These are phyloP conservation scores for Suhomyces vadensis DNA, from an alignment of 805 yeast species.

Conservation along the genomic window DNA sequence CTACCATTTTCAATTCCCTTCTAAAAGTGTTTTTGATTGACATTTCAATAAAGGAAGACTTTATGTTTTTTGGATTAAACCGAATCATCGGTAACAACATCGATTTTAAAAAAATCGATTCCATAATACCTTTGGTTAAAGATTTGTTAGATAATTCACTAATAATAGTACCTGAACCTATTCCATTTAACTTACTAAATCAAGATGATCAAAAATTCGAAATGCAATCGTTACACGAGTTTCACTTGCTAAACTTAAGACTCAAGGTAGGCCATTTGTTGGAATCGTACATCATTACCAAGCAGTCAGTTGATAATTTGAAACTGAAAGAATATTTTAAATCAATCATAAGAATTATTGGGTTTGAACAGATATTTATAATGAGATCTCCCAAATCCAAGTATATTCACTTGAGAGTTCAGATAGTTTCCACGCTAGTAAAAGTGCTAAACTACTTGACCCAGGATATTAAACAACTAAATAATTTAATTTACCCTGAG, in stretches of 20 bases:
- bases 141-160: conserved; percentile 24
- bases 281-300: conserved; percentile 43
- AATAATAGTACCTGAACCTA: conserved; percentile 30
- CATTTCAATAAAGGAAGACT: conserved; percentile 38
- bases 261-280: conserved; percentile 49
- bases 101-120: conserved; percentile 43
- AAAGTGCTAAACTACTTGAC: conserved; percentile 41
- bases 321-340: conserved; percentile 41
- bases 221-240: conserved; percentile 40
- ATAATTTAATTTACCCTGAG: conserved; percentile 39
- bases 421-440: conserved; percentile 42
- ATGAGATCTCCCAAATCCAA: conserved; percentile 47
- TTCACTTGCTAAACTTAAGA: conserved; percentile 44
- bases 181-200: conserved; percentile 18
- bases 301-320: conserved; percentile 25
- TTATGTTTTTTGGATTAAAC: conserved; percentile 55
- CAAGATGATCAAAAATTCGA: conserved; percentile 14
- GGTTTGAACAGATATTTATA: conserved; percentile 50
- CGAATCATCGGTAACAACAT: conserved; percentile 52
- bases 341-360: conserved; percentile 43
- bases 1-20: conserved; percentile 28
- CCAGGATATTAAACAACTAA: conserved; percentile 30
- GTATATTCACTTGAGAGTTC: conserved; percentile 35
- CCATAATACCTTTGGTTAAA: conserved; percentile 37
- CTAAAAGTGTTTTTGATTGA: conserved; percentile 43